phyloP scores from a whole-genome alignment of 1,284 basidiomycete genomes.

The Phlebopus sp. region DNA sequence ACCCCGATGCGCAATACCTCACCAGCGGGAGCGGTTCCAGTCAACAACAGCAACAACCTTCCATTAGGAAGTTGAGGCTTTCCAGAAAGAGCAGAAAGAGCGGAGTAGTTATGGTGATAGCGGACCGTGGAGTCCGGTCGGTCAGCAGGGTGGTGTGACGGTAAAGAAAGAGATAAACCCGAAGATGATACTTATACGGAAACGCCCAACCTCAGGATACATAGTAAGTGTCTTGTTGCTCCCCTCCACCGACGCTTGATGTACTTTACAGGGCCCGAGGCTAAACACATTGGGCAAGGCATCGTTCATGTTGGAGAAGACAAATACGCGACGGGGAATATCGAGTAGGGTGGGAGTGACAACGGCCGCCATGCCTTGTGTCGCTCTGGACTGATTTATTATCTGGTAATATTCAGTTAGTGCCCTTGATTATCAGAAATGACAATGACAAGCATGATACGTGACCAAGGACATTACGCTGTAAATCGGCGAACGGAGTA shows the following conservation, averaged over 20 bases:
- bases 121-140: constrained; percentile 57
- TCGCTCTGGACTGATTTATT: too few species aligned
- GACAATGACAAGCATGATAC: too few species aligned
- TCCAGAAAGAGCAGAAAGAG: constrained; percentile 56
- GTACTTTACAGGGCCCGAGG: too few species aligned
- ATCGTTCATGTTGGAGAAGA: too few species aligned
- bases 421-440: too few species aligned
- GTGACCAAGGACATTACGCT: too few species aligned
- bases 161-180: constrained; percentile 89
- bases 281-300: too few species aligned
- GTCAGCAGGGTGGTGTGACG: constrained; percentile 25
- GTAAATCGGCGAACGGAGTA: too few species aligned
- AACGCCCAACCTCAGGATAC: constrained; percentile 86
- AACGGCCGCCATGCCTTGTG: too few species aligned
- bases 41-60: constrained; percentile 30
- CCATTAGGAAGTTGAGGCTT: constrained; percentile 82
- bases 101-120: constrained; percentile 41
- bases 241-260: not conserved
- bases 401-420: too few species aligned
- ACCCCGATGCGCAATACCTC: constrained; percentile 36
- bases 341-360: too few species aligned
- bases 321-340: too few species aligned
- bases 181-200: constrained; percentile 95
- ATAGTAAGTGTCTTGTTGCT: constrained; percentile 53
- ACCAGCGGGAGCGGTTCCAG: constrained; percentile 22